Base-by-base conservation (phyloP, 257 asterid species). In the Solanum piurae region DNA sequence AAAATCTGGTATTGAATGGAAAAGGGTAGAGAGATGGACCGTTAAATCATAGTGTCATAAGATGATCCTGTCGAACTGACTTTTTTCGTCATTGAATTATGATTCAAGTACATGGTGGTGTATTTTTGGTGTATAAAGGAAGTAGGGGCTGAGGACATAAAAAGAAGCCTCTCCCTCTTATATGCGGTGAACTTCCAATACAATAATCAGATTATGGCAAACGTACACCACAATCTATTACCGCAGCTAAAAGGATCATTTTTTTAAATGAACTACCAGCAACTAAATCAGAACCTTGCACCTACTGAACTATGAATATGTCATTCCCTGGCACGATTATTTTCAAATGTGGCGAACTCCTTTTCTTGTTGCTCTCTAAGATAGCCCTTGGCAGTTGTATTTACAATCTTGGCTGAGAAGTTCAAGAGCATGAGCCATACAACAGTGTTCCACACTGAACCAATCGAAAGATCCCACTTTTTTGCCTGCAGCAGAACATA, bases 401-500 rank as follows among this genome's bases (percentile, higher is more conserved):
- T 95, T 87, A 94, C 95, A 64, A 94, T 94, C 94, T 94, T 91
- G 73, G 91, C 89, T 74, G 94, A 92, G 88, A 95, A 94, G 90
- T 94, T 93, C 90, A 94, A 73, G 29, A 95, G 93, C 94, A 95
- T 94, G 90, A 94, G 90, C 95, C 98, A 93, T 25, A 95, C 97
- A 12, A 95, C 90, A 2, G 97, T 88, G 66, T 94, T 95, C 98
- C 98, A 94, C 40, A 94, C 72, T 46, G 93, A 92, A 6, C 93
- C 93, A 4, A 90, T 87, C 5, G 98, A 94, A n/a, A 94, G 90
- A 68, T 94, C 94, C 98, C 98, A 94, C 86, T 89, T 89, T 87
- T 91, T 89, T 18, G 83, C 96, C 98, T 94, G 92, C 85, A 25
- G 82, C 74, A 33, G 83, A 36, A 84, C 40, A 42, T 1, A 77